phyloP scores from a whole-genome alignment of 31 red algal species.

The Bonnemaisonia californica region DNA sequence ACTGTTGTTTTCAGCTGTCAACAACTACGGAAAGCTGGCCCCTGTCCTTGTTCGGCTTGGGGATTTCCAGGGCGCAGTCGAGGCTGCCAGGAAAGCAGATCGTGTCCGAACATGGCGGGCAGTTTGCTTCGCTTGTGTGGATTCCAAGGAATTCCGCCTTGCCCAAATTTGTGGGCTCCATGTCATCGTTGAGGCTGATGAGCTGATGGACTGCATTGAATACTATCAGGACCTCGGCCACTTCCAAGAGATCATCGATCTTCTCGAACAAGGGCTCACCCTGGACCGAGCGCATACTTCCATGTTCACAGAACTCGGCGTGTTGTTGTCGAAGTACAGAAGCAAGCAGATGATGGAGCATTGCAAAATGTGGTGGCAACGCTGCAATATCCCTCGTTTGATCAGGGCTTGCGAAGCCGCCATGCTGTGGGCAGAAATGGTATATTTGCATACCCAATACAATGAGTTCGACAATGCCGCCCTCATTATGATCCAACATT shows the following conservation, averaged over 20 bases:
- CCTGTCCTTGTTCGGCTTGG: conserved; percentile 85
- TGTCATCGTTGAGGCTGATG: conserved; percentile 91
- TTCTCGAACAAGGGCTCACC: conserved; percentile 86
- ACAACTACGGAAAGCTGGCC: conserved; percentile 92
- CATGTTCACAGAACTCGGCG: conserved; percentile 98
- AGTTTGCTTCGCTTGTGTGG: conserved; percentile 96
- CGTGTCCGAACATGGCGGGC: conserved; percentile 92
- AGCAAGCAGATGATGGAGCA: conserved; percentile 91
- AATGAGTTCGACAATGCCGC: conserved; percentile 98
- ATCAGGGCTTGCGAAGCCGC: conserved; percentile 90
- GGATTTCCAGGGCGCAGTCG: conserved; percentile 91
- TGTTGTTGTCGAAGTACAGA: conserved; percentile 91
- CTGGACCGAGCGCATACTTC: conserved; percentile 90
- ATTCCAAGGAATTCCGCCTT: conserved; percentile 92
- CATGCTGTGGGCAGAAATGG: conserved; percentile 87
- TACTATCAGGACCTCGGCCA: conserved; percentile 95
- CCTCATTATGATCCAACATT: conserved; percentile 94
- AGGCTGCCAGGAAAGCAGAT: conserved; percentile 93
- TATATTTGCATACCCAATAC: conserved; percentile 91
- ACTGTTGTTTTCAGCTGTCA: conserved; percentile 85
- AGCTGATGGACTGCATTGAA: conserved; percentile 88
- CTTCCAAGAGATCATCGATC: conserved; percentile 86
- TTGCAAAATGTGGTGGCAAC: conserved; percentile 97
- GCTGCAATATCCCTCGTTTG: conserved; percentile 79
- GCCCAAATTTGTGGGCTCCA: conserved; percentile 95